Percentiles rank a stretch among this genome's conserved stretches.
phyloP scores from a whole-genome alignment of 2,329 filamentous ascomycete species.

The Waltergamsia citrina region DNA sequence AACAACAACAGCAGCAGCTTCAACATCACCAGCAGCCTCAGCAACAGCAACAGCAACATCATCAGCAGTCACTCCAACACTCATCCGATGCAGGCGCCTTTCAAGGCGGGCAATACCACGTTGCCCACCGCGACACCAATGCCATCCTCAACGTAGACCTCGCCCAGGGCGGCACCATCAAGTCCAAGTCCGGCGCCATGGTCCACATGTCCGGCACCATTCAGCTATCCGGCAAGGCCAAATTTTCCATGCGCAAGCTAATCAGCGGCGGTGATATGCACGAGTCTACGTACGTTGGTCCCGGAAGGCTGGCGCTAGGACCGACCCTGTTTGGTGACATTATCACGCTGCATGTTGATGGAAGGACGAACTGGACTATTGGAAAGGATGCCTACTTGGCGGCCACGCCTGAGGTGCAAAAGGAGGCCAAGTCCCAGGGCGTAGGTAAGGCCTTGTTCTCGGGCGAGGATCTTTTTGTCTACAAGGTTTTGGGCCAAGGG shows the following conservation, averaged over 20 bases:
- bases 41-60: slow-evolving; percentile 3
- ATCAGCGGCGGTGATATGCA: slow-evolving; percentile 10
- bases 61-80: background rate
- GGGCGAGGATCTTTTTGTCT: slow-evolving; percentile 11
- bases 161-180: slow-evolving; percentile 7
- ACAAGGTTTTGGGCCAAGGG: slow-evolving; percentile 8
- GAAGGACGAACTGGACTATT: slow-evolving; percentile 7
- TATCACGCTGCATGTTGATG: slow-evolving; percentile 9
- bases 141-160: slow-evolving; percentile 9
- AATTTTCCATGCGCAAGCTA: slow-evolving; percentile 11
- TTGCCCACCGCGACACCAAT: slow-evolving; percentile 10
- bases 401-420: slow-evolving; percentile 9
- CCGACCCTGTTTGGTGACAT: slow-evolving; percentile 12
- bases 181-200: slow-evolving; percentile 10
- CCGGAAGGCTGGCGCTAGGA: slow-evolving; percentile 8
- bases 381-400: slow-evolving; percentile 11
- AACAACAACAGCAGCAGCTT: slow-evolving; percentile 15
- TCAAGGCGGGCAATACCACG: slow-evolving; percentile 8
- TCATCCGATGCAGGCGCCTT: slow-evolving; percentile 7
- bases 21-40: slow-evolving; percentile 5
- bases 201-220: slow-evolving; percentile 11
- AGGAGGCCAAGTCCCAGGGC: slow-evolving; percentile 10
- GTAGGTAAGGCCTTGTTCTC: slow-evolving; percentile 11
- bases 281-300: slow-evolving; percentile 9
- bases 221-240: slow-evolving; percentile 9